Conservation (phyloP, 371 early-diverging fungal species). For the Apophysomyces variabilis region DNA sequence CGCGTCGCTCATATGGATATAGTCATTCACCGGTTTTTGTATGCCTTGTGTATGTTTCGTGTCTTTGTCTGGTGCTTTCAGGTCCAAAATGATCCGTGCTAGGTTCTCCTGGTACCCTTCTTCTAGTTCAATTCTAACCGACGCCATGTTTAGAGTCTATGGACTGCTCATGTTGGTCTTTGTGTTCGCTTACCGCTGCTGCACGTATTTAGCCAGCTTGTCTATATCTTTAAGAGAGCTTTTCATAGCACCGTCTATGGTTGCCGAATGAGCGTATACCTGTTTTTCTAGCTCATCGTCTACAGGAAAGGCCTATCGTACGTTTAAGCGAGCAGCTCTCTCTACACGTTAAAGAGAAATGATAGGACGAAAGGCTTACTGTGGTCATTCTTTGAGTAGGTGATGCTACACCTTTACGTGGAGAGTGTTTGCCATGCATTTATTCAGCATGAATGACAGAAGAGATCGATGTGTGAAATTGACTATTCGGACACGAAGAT, state of each 20-base stretch:
- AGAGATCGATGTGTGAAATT: not conserved
- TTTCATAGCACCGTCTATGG: conserved; percentile 20
- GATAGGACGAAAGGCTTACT: not conserved
- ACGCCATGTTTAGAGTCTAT: not conserved
- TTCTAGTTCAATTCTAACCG: conserved; percentile 27
- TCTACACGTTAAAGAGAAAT: not conserved
- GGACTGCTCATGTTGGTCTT: not conserved
- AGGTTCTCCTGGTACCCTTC: conserved; percentile 32
- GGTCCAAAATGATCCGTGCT: conserved; percentile 17
- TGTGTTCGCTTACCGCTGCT: conserved; percentile 20
- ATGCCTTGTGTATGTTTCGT: conserved; percentile 11
- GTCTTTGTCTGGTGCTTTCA: conserved; percentile 18
- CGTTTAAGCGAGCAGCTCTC: not conserved
- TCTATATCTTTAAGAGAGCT: conserved; percentile 20
- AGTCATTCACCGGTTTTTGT: conserved; percentile 15
- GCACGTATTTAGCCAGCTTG: conserved; percentile 21
- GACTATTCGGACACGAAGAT: not conserved
- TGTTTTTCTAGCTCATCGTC: conserved; percentile 20
- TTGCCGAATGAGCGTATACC: conserved; percentile 30
- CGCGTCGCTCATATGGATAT: conserved; percentile 17
- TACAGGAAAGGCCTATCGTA: not conserved
- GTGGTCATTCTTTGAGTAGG: not conserved
- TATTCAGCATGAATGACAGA: not conserved
- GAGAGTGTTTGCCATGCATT: conserved; percentile 3
- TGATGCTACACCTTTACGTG: conserved; percentile 3